Conservation (phyloP, 768 basidiomycete genomes). For the Nevesoporus exiguus region DNA sequence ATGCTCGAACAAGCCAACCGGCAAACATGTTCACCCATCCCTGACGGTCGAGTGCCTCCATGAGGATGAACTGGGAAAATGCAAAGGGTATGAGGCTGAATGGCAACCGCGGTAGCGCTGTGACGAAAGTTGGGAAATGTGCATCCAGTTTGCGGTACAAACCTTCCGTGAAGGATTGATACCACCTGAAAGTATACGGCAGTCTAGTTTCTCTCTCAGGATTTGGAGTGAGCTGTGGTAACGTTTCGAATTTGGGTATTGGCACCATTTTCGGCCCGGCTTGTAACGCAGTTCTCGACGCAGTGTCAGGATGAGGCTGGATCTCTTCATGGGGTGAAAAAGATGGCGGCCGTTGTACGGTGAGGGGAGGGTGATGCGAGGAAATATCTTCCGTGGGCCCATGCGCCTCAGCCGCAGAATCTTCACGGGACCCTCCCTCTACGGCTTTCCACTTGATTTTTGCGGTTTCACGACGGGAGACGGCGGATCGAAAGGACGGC, state of each 20-base stretch:
- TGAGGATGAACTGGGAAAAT: constrained; percentile 59
- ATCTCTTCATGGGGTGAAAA: background rate
- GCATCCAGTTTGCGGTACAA: constrained; percentile 12
- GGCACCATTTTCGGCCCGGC: no score
- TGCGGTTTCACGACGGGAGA: no score
- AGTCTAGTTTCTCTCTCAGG: no score
- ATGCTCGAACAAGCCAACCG: constrained; percentile 55
- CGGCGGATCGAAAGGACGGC: no score
- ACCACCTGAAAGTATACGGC: background rate
- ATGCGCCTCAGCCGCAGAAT: background rate
- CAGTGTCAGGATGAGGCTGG: background rate
- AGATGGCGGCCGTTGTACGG: no score
- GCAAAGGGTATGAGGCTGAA: constrained; percentile 87
- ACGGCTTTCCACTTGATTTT: no score
- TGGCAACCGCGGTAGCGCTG: constrained; percentile 66
- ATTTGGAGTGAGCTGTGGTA: background rate
- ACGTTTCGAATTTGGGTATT: no score
- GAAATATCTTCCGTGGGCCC: constrained; percentile 1
- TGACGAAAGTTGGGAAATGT: constrained; percentile 44
- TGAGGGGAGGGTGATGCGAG: no score
- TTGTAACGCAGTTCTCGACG: no score
- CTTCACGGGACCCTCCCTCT: background rate
- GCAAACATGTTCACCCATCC: constrained; percentile 90
- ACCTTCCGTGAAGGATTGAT: no score
- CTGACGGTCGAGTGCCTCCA: constrained; percentile 52